Evolutionary conservation across 768 basidiomycete species (phyloP).

Genomic region (Calocera viscosa): DNA sequence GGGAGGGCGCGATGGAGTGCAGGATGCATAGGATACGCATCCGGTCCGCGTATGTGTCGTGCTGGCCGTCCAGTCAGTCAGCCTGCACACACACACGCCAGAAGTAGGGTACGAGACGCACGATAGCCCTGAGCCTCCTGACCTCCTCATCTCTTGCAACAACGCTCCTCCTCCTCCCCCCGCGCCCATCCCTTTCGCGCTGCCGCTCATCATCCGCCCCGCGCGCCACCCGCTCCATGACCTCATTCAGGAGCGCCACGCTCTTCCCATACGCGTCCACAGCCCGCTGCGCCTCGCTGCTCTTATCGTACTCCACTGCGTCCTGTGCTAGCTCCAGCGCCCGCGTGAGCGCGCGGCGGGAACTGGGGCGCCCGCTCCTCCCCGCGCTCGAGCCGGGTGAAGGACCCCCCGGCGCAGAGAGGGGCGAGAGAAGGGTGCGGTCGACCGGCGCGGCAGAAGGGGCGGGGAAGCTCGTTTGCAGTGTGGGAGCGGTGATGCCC

Average conservation of each 20-base stretch:
- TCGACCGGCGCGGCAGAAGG: neutral
- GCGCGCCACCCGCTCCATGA: constrained; percentile 80
- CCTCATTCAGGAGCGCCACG: constrained; percentile 75
- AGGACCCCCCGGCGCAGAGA: neutral
- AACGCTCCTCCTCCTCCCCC: constrained; percentile 53
- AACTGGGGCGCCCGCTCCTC: constrained; percentile 51
- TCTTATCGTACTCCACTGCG: constrained; percentile 77
- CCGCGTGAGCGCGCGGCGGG: constrained; percentile 70
- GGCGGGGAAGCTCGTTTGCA: neutral
- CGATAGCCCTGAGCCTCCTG: constrained; percentile 71
- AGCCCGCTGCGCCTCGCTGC: constrained; percentile 75
- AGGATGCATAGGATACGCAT: constrained; percentile 87
- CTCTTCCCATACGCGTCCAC: constrained; percentile 81
- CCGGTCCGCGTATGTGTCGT: constrained; percentile 88
- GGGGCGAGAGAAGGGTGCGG: constrained; percentile 2
- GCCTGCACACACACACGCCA: neutral
- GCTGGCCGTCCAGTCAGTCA: constrained; percentile 34
- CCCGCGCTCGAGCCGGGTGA: neutral
- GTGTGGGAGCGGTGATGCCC: neutral
- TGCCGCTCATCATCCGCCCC: constrained; percentile 49
- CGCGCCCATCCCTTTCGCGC: constrained; percentile 42
- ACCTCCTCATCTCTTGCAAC: constrained; percentile 90
- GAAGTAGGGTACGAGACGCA: constrained; percentile 26
- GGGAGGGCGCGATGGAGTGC: constrained; percentile 47
- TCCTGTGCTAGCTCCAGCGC: constrained; percentile 81